Evolutionary conservation across 352 stramenopile species (phyloP).

Genomic region (Pythium monospermum): DNA sequence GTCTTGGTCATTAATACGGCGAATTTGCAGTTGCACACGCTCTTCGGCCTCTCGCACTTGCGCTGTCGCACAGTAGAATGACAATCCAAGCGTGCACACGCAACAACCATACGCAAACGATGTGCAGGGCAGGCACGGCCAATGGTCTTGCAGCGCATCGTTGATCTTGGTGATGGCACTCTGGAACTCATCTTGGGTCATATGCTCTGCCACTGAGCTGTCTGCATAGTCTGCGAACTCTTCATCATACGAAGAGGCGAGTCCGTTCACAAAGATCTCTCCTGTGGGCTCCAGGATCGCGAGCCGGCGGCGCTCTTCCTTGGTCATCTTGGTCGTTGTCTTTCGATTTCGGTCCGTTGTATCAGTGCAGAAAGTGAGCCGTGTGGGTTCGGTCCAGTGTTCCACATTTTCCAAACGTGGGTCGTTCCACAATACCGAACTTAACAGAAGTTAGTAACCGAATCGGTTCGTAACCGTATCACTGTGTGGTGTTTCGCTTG

Average conservation of each 20-base stretch:
- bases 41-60: constrained; percentile 73
- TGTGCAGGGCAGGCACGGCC: constrained; percentile 78
- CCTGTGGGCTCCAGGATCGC: constrained; percentile 54
- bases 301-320: constrained; percentile 24
- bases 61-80: constrained; percentile 70
- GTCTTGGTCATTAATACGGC: constrained; percentile 59
- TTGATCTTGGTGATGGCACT: constrained; percentile 68
- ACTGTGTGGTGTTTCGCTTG: constrained; percentile 7
- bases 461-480: background rate
- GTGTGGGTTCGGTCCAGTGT: background rate
- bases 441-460: background rate
- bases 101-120: constrained; percentile 80
- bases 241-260: constrained; percentile 74
- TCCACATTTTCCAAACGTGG: background rate
- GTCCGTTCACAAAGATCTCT: constrained; percentile 77
- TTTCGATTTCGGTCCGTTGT: background rate
- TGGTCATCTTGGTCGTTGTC: background rate
- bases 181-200: constrained; percentile 65
- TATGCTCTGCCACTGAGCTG: constrained; percentile 31
- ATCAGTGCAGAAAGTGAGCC: background rate
- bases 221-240: constrained; percentile 44
- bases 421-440: background rate
- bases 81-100: constrained; percentile 73
- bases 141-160: constrained; percentile 76
- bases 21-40: constrained; percentile 59